phyloP scores from a whole-genome alignment of 495 filamentous ascomycete species.

The Neurospora tetraspora region DNA sequence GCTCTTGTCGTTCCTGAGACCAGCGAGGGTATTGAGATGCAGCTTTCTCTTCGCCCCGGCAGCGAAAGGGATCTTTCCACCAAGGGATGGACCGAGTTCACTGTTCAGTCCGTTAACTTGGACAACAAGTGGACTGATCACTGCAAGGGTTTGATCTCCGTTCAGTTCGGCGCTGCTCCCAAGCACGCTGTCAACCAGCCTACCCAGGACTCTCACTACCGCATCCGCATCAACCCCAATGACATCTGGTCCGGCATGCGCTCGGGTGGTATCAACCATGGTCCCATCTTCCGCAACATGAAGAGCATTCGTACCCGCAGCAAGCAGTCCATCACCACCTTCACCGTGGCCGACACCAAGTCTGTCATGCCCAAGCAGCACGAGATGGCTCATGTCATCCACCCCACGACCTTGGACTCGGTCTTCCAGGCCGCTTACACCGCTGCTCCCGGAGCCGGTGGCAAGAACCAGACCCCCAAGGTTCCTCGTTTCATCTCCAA shows the following conservation, averaged over 20 bases:
- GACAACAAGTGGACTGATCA: constrained; percentile 31
- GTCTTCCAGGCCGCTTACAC: constrained; percentile 29
- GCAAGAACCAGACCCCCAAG: constrained; percentile 4
- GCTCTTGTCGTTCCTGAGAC: constrained; percentile 34
- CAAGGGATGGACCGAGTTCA: constrained; percentile 24
- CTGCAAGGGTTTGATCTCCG: constrained; percentile 22
- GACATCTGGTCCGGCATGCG: constrained; percentile 21
- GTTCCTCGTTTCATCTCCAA: constrained; percentile 16
- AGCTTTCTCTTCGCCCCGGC: constrained; percentile 31
- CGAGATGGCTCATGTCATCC: constrained; percentile 33
- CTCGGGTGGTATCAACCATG: constrained; percentile 25
- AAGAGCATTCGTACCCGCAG: constrained; percentile 14
- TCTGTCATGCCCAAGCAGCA: constrained; percentile 33
- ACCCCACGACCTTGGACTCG: constrained; percentile 38
- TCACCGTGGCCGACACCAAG: constrained; percentile 28
- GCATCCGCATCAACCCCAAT: constrained; percentile 9
- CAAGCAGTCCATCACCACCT: constrained; percentile 14
- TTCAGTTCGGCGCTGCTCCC: constrained; percentile 9
- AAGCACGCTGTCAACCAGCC: background rate
- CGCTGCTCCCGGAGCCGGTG: constrained; percentile 11
- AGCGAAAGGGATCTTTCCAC: constrained; percentile 27
- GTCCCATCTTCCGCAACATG: constrained; percentile 28
- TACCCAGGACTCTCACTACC: constrained; percentile 11
- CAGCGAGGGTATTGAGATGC: constrained; percentile 26
- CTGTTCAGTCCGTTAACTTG: constrained; percentile 34